Percentiles rank a stretch among this genome's conserved stretches.
Conservation (phyloP, 2,329 filamentous ascomycete genomes). For the Exophiala aquamarina region DNA sequence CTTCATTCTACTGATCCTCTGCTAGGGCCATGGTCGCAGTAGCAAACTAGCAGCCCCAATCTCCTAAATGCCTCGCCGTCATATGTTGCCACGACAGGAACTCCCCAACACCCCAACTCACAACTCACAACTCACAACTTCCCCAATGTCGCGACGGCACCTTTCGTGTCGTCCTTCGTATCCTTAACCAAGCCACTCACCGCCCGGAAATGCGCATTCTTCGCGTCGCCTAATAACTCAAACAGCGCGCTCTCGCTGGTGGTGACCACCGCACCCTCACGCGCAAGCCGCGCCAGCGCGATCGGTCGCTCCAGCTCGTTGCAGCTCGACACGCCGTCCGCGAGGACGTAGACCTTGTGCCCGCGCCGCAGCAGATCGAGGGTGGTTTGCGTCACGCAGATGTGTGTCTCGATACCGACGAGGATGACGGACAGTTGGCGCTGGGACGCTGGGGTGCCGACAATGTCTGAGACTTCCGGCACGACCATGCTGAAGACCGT, state of each 20-base stretch:
- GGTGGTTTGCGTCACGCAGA: conserved; percentile 91
- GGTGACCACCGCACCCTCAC: conserved; percentile 75
- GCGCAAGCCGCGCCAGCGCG: conserved; percentile 72
- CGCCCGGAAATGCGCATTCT: conserved; percentile 66
- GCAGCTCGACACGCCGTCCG: conserved; percentile 86
- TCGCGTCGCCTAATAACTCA: conserved; percentile 83
- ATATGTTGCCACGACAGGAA: too few species aligned
- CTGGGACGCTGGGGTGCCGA: conserved; percentile 33
- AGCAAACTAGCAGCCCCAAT: too few species aligned
- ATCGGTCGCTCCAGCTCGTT: conserved; percentile 79
- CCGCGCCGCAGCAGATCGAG: conserved; percentile 74
- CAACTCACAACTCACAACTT: conserved; percentile 12
- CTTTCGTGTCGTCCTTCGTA: conserved; percentile 67
- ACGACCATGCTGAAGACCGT: conserved; percentile 81
- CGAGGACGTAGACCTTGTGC: conserved; percentile 80
- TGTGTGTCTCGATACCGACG: conserved; percentile 89
- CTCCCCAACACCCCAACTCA: background rate
- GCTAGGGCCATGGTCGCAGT: too few species aligned
- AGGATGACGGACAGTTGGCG: conserved; percentile 65
- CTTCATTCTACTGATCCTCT: too few species aligned
- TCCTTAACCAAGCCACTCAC: conserved; percentile 79
- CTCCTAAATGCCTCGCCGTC: too few species aligned
- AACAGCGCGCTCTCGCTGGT: conserved; percentile 89
- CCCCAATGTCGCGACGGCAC: conserved; percentile 61
- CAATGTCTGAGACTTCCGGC: conserved; percentile 58